Base-by-base conservation (phyloP, 2,329 filamentous ascomycete species). In the Sporothrix luriei region DNA sequence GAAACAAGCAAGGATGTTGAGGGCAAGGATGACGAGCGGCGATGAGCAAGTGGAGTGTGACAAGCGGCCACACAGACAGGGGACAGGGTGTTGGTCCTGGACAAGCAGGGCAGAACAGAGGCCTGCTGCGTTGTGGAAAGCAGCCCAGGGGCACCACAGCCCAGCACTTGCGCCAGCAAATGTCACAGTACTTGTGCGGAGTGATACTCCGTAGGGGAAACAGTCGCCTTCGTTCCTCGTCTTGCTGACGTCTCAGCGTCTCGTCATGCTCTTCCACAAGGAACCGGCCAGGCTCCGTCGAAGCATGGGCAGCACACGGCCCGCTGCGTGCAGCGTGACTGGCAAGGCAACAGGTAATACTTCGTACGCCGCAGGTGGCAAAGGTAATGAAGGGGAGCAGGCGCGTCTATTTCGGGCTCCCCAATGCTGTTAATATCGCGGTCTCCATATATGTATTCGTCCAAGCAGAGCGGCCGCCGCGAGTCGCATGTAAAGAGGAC, bases 111-210 rank as follows among this genome's bases (percentile, higher is more conserved):
- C 6, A 61, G 13, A 40, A 54, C 21, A 43, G 33, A 10, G n/a
- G 46, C 52, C 66, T 33, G 33, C 33, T 33, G 33, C 59, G 66
- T 61, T 64, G 52, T 68, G 66, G 66, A 66, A 66, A 66, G 51
- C 66, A 24, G 52, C 46, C 46, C 66, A 69, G 69, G 66, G 66
- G 52, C 7, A 33, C 29, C 4, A 26, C 24, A 43, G 38, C 19
- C 26, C 24, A 66, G 19, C 46, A 54, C n/a, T 16, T 51, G 52
- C 46, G 21, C 43, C 43, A n/a, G 54, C 38, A 62, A 9, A 48
- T 21, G 26, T 40, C 66, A 19, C 55, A 49, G 57, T 46, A 48
- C 26, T n/a, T n/a, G n/a, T n/a, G n/a, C n/a, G n/a, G n/a, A n/a
- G n/a, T n/a, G n/a, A n/a, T n/a, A 46, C 11, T 10, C 43, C 7